Base-by-base conservation (phyloP, 768 basidiomycete genomes). In the Russula abietina region DNA sequence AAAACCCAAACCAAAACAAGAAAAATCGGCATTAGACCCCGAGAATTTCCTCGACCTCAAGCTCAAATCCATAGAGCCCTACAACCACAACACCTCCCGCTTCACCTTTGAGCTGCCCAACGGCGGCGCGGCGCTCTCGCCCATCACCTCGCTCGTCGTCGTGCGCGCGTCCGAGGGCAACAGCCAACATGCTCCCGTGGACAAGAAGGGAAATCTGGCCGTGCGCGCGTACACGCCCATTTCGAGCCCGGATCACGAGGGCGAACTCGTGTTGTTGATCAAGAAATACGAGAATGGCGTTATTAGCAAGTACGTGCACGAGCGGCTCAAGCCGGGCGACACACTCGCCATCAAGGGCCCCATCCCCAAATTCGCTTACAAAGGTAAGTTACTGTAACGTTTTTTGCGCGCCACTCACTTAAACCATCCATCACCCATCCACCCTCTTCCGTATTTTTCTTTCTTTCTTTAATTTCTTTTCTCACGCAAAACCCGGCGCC, bases 31-130 rank as follows among this genome's bases (percentile, higher is more conserved):
- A 14, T 80, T 93, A 28, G 87, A 90, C 71, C 83, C 89, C 9
- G 76, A 89, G 61, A 83, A 86, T 66, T 92, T 87, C 70, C 74
- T 85, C 55, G 84, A 91, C 72, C 88, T 97, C 75, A 86, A 85
- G 72, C 83, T 98, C 69, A 89, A 89, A 73, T 83, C 85, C 70
- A 73, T 92, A 63, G 76, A 85, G 63, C 87, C 87, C 0, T 97
- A 96, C 80, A 98, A 97, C 82, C 89, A 98, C 82, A 97, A 98
- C 76, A 89, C 93, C 16, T 79, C 91, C 36, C 84, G 89, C 68
- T 93, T 89, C 72, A 76, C 85, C 52, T 93, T 96, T 71, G 86
- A 85, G 67, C 80, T 96, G 22, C 91, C 90, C 56, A 83, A 89
- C 49, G 82, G 86, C 66, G 81, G 89, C 54, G 86, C 89, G 0